These are phyloP conservation scores for Neopestalotiopsis sp. DNA, from an alignment of 2,329 filamentous ascomycete genomes.

Conservation along the genomic window DNA sequence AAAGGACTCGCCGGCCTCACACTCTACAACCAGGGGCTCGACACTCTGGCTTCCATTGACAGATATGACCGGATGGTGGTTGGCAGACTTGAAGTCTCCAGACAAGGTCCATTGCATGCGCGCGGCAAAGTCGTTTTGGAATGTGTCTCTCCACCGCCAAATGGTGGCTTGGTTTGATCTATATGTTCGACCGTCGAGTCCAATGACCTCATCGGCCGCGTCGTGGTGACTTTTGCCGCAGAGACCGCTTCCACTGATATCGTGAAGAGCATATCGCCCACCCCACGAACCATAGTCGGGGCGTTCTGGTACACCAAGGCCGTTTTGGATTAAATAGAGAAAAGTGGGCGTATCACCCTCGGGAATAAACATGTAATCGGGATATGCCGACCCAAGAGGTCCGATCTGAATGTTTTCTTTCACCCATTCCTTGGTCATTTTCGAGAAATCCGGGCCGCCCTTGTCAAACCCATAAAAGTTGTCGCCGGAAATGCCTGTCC, in stretches of 20 bases:
- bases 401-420: slow-evolving; percentile 58
- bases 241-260: not conserved
- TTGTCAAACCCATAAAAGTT: slow-evolving; percentile 29
- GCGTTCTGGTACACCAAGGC: slow-evolving; percentile 50
- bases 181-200: slow-evolving; percentile 22
- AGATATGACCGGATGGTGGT: slow-evolving; percentile 49
- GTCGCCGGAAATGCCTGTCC: slow-evolving; percentile 14
- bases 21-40: slow-evolving; percentile 40
- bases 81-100: slow-evolving; percentile 27
- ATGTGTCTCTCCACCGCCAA: slow-evolving; percentile 31
- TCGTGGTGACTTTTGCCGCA: slow-evolving; percentile 18
- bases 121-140: slow-evolving; percentile 30
- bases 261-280: slow-evolving; percentile 44
- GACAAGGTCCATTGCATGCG: slow-evolving; percentile 29
- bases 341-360: slow-evolving; percentile 61
- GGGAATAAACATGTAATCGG: slow-evolving; percentile 53
- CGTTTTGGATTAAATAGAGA: slow-evolving; percentile 54
- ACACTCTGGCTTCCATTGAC: slow-evolving; percentile 45
- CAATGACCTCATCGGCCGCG: slow-evolving; percentile 22
- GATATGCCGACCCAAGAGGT: slow-evolving; percentile 49
- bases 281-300: slow-evolving; percentile 57
- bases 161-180: slow-evolving; percentile 23
- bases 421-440: slow-evolving; percentile 57
- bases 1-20: slow-evolving; percentile 39
- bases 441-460: slow-evolving; percentile 50